Evolutionary conservation across 805 yeast species (phyloP).

Genomic region (Blastobotrys peoriensis): DNA sequence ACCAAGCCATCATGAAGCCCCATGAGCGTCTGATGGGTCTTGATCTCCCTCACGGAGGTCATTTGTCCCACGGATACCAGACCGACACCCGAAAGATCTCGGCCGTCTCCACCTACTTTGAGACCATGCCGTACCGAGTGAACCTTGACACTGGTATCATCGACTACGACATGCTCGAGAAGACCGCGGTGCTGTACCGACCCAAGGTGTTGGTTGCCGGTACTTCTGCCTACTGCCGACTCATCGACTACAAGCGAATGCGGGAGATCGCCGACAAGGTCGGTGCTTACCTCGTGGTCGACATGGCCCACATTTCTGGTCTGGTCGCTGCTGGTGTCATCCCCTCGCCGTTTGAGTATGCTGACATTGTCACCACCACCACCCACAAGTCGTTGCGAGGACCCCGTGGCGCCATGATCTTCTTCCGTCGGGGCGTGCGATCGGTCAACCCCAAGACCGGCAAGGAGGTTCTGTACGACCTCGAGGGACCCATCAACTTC

Average conservation of each 20-base stretch:
- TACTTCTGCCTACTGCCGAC: slow-evolving; percentile 95
- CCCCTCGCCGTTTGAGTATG: slow-evolving; percentile 93
- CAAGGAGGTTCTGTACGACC: slow-evolving; percentile 81
- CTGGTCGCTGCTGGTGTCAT: slow-evolving; percentile 92
- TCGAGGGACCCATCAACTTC: slow-evolving; percentile 93
- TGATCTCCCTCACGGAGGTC: slow-evolving; percentile 98
- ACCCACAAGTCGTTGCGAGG: slow-evolving; percentile 99
- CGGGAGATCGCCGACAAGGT: slow-evolving; percentile 94
- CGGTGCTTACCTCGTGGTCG: slow-evolving; percentile 92
- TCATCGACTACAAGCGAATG: slow-evolving; percentile 95
- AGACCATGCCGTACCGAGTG: slow-evolving; percentile 98
- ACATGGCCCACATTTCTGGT: slow-evolving; percentile 99
- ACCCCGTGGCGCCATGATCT: slow-evolving; percentile 99
- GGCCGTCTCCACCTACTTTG: slow-evolving; percentile 92
- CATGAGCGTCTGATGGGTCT: slow-evolving; percentile 98
- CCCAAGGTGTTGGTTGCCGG: slow-evolving; percentile 97
- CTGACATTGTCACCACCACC: slow-evolving; percentile 97
- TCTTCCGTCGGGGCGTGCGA: slow-evolving; percentile 94
- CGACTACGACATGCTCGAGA: slow-evolving; percentile 92
- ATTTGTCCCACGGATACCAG: slow-evolving; percentile 96
- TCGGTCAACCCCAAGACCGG: slow-evolving; percentile 83
- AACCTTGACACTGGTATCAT: slow-evolving; percentile 87
- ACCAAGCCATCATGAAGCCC: slow-evolving; percentile 90
- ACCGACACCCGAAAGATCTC: slow-evolving; percentile 90
- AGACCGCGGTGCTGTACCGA: slow-evolving; percentile 85